These are phyloP conservation scores for Debaryomyces nepalensis DNA, from an alignment of 1,139 yeast species.

Conservation along the genomic window DNA sequence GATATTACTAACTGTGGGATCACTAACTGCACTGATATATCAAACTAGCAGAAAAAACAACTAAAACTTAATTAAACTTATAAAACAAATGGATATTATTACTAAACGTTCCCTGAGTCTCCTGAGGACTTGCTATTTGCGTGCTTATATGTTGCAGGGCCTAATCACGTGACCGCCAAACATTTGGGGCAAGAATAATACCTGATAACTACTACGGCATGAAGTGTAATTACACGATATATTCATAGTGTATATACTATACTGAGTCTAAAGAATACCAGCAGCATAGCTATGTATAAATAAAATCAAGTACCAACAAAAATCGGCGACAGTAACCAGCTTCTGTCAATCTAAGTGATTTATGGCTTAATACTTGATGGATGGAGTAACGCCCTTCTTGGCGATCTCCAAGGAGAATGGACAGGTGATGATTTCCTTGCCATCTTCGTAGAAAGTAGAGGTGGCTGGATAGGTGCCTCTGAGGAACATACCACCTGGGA, in stretches of 20 bases:
- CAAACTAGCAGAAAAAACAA: not conserved
- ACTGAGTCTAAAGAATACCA: too few relatives aligned
- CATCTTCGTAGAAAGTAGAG: slow-evolving; percentile 34
- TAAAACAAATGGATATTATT: not conserved
- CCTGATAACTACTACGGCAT: too few relatives aligned
- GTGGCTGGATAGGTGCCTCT: slow-evolving; percentile 40
- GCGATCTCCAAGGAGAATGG: slow-evolving; percentile 36
- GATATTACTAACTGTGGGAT: slow-evolving; percentile 1
- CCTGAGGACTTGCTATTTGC: slow-evolving; percentile 14
- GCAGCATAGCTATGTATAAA: too few relatives aligned
- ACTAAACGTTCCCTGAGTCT: not conserved
- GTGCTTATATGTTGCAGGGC: slow-evolving; percentile 12
- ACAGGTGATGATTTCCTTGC: slow-evolving; percentile 28
- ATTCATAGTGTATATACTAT: too few relatives aligned
- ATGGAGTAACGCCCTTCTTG: slow-evolving; percentile 30
- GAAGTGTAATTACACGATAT: too few relatives aligned
- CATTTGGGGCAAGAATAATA: too few relatives aligned
- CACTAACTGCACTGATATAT: not conserved
- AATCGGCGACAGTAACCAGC: not conserved
- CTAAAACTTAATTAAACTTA: not conserved
- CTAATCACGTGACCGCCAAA: too few relatives aligned
- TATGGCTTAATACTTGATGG: slow-evolving; percentile 17
- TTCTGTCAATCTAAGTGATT: slow-evolving; percentile 5
- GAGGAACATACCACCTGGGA: slow-evolving; percentile 41
- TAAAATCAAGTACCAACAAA: not conserved